phyloP scores from a whole-genome alignment of 164 flowering plant genomes.

The Chimonanthus praecox region DNA sequence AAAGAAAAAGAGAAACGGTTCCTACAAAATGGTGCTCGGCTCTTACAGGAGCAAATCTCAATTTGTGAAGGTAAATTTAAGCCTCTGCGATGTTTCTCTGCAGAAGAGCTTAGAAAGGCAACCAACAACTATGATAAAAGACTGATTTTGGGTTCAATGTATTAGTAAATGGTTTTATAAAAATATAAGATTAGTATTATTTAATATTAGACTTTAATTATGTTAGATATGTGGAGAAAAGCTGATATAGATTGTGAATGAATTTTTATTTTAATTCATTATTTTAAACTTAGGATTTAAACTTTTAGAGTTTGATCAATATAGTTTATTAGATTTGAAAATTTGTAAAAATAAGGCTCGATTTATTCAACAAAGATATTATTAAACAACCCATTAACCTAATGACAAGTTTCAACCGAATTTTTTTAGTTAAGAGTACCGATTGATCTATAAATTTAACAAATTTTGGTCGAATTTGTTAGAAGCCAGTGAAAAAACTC shows the following conservation, averaged over 20 bases:
- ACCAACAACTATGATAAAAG: conserved; percentile 3
- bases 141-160: neutral
- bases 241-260: neutral
- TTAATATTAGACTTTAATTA: neutral
- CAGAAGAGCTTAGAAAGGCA: conserved; percentile 10
- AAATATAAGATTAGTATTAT: too few relatives aligned
- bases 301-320: neutral
- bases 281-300: too few relatives aligned
- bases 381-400: too few relatives aligned
- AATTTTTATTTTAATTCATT: too few relatives aligned
- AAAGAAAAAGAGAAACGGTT: neutral
- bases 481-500: too few relatives aligned
- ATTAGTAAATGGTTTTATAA: neutral
- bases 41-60: conserved; percentile 8
- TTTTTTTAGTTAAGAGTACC: too few relatives aligned
- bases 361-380: too few relatives aligned
- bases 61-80: conserved; percentile 4
- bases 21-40: conserved; percentile 5
- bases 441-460: too few relatives aligned
- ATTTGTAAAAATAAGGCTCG: neutral
- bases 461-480: too few relatives aligned
- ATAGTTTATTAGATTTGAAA: neutral
- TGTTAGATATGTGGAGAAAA: neutral
- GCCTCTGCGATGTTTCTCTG: conserved; percentile 7
- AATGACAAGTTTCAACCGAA: too few relatives aligned